Evolutionary conservation across 1,284 basidiomycete genomes (phyloP), one percentile per base, ranked within the genome.

Genomic region (Erythrobasidium hasegawianum): DNA sequence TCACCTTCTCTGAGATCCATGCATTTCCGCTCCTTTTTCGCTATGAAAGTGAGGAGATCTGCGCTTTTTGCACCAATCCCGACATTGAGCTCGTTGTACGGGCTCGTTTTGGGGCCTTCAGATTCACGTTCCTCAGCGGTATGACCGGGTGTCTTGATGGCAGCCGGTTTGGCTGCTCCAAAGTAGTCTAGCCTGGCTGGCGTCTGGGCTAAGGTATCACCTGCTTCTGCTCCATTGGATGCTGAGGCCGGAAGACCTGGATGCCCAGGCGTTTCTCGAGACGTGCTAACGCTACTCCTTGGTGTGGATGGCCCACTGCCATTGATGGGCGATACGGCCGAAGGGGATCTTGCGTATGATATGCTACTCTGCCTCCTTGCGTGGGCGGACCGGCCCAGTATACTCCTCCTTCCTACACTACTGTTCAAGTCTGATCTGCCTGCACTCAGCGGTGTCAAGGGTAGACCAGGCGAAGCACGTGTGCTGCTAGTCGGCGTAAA

Each of bases 1-100:
- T 57, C 38, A 73, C 74, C 74, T 68, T 77, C 76, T 47, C 76
- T 69, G 18, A 77, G 64, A 33, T 77, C 76, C 55, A 77, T 69
- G 33, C 75, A 76, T 26, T 73, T 74, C 13, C 76, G 69, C 68
- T 77, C 76, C 66, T 77, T 76, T 67, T 75, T 76, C 14, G 76
- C 76, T 16, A 77, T 77, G 39, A 73, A 71, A 43, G 70, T 73
- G 9, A 77, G 64, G 4, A 77, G 62, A 38, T 76, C 74, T 4
- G 68, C 64, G 18, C 71, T 68, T 53, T 68, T 56, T 67, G 70
- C 26, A 54, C 33, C 59, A 52, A 27, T 16, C 14, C 29, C 49
- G 18, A 56, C 45, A 40, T 59, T 22, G 24, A 50, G 20, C 39
- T 59, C 11, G 50, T 49, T 47, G 61, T 38, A 20, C 41, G 61